Evolutionary conservation across 2,329 filamentous ascomycete genomes (phyloP), one percentile per base, ranked within the genome.

Genomic region (Aspergillus latus): DNA sequence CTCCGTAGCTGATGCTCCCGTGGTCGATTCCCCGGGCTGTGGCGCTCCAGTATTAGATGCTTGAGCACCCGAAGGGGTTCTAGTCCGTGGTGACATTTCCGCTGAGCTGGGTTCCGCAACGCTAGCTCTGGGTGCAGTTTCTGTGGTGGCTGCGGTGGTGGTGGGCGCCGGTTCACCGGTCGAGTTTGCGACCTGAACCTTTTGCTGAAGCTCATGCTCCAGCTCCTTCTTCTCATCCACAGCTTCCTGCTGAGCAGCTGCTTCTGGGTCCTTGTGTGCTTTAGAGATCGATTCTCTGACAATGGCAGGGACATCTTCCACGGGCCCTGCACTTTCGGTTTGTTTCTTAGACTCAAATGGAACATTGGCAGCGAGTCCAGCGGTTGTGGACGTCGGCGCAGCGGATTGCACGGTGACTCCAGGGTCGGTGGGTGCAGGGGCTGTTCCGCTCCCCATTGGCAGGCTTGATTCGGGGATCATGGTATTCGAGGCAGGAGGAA

Each of bases 381-480:
- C 74, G 1, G 78, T 79, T 11, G 78, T 79, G 2, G 76, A 73
- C 13, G 64, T 69, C 1, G 82, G 79, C 13, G 75, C 81, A 8
- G 75, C 76, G 7, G 77, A 87, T 73, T 71, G 77, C 64, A 74
- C 84, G 64, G 64, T 70, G 47, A 77, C 79, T n/a, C 79, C 82
- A 65, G 78, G 82, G 63, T 86, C 81, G 52, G 76, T 75, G 48
- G 76, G 66, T 52, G 71, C 72, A 49, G 67, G 64, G 16, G 68
- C 65, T 2, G 67, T 69, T 39, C 68, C 68, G 42, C 81, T 68
- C 43, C 81, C 82, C 72, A 92, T 87, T 10, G 89, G 88, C 61
- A 94, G 80, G 72, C 88, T 90, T 5, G 90, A 93, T 76, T 95
- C 90, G 15, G 91, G 90, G 62, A 94, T 92, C 71, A 89, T 78